Percentiles rank a stretch among this genome's conserved stretches.
phyloP scores from a whole-genome alignment of 768 basidiomycete genomes.

The Kwoniella dendrophila region DNA sequence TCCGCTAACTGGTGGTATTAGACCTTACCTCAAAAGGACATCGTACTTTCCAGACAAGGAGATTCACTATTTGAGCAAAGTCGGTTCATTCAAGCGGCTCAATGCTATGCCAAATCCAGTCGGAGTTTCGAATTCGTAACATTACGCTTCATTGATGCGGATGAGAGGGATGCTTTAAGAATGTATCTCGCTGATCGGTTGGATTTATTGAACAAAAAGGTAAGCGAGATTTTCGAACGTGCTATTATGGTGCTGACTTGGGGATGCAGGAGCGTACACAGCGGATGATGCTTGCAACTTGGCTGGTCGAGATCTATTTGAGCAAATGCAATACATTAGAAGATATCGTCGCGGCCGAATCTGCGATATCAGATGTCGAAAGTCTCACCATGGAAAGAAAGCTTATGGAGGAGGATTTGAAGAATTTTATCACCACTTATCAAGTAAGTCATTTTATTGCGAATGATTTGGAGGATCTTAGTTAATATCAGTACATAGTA shows the following conservation, averaged over 20 bases:
- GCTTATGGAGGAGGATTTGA: slow-evolving; percentile 88
- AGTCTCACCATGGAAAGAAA: slow-evolving; percentile 76
- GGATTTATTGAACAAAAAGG: slow-evolving; percentile 79
- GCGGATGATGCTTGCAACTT: slow-evolving; percentile 95
- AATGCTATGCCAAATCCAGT: slow-evolving; percentile 80
- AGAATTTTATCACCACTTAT: slow-evolving; percentile 91
- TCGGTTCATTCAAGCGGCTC: slow-evolving; percentile 86
- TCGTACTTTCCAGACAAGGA: slow-evolving; percentile 80
- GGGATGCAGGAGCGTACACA: slow-evolving; percentile 81
- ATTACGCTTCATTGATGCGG: slow-evolving; percentile 83
- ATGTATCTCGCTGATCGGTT: slow-evolving; percentile 85
- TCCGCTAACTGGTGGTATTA: slow-evolving; percentile 54
- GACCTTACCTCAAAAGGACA: slow-evolving; percentile 69
- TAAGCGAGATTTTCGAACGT: slow-evolving; percentile 56
- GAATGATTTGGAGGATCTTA: not conserved
- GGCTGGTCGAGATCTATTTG: slow-evolving; percentile 96
- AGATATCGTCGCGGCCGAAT: slow-evolving; percentile 84
- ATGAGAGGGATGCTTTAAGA: slow-evolving; percentile 85
- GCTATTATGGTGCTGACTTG: not conserved
- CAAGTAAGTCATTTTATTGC: slow-evolving; percentile 62
- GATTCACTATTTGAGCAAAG: slow-evolving; percentile 74
- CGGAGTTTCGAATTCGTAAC: slow-evolving; percentile 88
- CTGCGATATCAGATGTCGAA: slow-evolving; percentile 70
- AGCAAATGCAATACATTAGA: slow-evolving; percentile 96
- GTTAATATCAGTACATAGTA: slow-evolving; percentile 60